Evolutionary conservation across 2,329 filamentous ascomycete species (phyloP).

Genomic region (Orbilia brochopaga): DNA sequence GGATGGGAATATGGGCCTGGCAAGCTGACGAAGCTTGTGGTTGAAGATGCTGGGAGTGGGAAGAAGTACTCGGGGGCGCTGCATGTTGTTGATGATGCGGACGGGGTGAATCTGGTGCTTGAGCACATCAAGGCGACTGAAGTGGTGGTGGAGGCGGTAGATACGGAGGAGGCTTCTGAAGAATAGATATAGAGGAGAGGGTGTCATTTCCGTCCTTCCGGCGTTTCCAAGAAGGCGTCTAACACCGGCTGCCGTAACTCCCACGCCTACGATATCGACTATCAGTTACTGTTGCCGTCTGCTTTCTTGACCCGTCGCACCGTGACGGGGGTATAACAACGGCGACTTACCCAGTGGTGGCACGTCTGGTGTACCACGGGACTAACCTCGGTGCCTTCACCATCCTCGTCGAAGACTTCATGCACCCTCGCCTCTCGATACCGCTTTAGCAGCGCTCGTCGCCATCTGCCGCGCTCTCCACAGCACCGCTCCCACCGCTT

Average conservation of each 20-base stretch:
- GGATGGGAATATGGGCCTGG: background rate
- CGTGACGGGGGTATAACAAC: background rate
- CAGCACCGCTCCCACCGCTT: slow-evolving; percentile 64
- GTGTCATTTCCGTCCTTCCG: no score
- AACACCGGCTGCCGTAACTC: slow-evolving; percentile 26
- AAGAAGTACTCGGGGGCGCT: slow-evolving; percentile 14
- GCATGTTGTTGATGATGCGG: slow-evolving; percentile 33
- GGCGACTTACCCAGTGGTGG: slow-evolving; percentile 65
- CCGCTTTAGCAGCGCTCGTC: slow-evolving; percentile 63
- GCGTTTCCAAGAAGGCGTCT: slow-evolving; percentile 23
- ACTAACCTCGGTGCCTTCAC: slow-evolving; percentile 61
- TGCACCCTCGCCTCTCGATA: slow-evolving; percentile 62
- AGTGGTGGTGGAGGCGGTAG: background rate
- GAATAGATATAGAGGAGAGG: no score
- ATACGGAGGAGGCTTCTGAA: background rate
- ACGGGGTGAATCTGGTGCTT: slow-evolving; percentile 15
- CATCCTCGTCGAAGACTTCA: slow-evolving; percentile 61
- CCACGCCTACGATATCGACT: slow-evolving; percentile 8
- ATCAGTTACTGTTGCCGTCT: background rate
- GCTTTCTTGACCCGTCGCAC: background rate
- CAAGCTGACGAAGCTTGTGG: slow-evolving; percentile 7
- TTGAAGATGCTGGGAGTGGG: slow-evolving; percentile 11
- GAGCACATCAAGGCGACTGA: slow-evolving; percentile 12
- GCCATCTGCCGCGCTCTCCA: slow-evolving; percentile 63
- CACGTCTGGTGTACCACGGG: slow-evolving; percentile 66